phyloP scores from a whole-genome alignment of 805 yeast species.

The Lipomyces kockii region DNA sequence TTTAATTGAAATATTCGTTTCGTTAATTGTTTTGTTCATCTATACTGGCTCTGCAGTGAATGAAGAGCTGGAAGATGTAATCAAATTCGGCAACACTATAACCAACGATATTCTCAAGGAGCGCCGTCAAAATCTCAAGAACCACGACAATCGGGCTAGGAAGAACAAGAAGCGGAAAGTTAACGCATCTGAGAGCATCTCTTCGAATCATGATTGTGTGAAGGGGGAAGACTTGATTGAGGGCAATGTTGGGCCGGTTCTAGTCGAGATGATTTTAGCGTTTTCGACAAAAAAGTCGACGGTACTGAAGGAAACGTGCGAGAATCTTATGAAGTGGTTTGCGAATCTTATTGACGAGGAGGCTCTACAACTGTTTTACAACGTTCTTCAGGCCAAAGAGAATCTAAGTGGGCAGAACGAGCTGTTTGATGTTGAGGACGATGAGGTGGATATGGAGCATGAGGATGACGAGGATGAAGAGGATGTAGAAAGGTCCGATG shows the following conservation, averaged over 20 bases:
- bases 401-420: slow-evolving; percentile 26
- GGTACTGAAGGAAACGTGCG: slow-evolving; percentile 15
- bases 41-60: slow-evolving; percentile 2
- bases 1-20: slow-evolving; percentile 16
- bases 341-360: slow-evolving; percentile 15
- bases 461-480: slow-evolving; percentile 20
- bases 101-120: background rate
- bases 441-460: slow-evolving; percentile 24
- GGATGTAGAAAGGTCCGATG: slow-evolving; percentile 14
- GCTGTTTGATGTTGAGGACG: slow-evolving; percentile 25
- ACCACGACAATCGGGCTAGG: background rate
- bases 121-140: background rate
- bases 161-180: slow-evolving; percentile 1
- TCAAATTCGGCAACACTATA: slow-evolving; percentile 5
- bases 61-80: slow-evolving; percentile 20
- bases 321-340: slow-evolving; percentile 19
- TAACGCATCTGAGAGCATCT: background rate
- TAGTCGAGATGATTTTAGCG: slow-evolving; percentile 21
- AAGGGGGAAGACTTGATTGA: background rate
- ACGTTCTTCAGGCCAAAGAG: slow-evolving; percentile 24
- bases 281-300: slow-evolving; percentile 21
- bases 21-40: slow-evolving; percentile 7
- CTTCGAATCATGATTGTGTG: background rate
- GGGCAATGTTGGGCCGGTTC: slow-evolving; percentile 10
- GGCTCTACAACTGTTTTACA: slow-evolving; percentile 16